Conservation (phyloP, 495 filamentous ascomycete genomes). For the Penicillium coffeae region DNA sequence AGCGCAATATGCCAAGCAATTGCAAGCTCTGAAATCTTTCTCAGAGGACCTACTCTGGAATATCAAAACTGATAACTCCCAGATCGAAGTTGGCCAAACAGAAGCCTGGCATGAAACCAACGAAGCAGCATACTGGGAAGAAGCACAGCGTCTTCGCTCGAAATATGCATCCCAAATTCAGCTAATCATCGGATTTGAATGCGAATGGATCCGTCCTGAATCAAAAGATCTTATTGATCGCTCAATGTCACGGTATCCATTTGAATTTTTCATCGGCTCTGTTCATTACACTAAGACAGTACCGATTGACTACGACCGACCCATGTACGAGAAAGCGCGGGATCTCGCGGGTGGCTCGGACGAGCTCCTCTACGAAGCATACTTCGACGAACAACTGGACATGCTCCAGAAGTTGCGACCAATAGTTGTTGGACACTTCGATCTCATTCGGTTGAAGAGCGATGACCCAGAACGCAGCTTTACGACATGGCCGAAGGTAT, state of each 20-base stretch:
- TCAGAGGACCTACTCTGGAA: background rate
- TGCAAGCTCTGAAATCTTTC: background rate
- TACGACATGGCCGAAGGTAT: conserved; percentile 55
- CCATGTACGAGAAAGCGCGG: conserved; percentile 63
- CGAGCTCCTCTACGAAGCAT: conserved; percentile 67
- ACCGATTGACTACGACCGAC: conserved; percentile 81
- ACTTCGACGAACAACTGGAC: conserved; percentile 80
- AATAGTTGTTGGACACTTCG: conserved; percentile 86
- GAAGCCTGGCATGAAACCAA: conserved; percentile 43
- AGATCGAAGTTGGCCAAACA: conserved; percentile 40
- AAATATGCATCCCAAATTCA: conserved; percentile 69
- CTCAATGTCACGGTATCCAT: conserved; percentile 55
- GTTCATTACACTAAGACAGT: conserved; percentile 82
- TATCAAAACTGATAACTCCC: no score
- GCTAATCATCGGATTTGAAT: conserved; percentile 86
- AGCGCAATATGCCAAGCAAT: background rate
- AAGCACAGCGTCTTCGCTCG: conserved; percentile 66
- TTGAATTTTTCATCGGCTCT: conserved; percentile 89
- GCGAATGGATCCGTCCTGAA: conserved; percentile 78
- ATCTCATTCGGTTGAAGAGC: conserved; percentile 79
- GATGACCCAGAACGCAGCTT: conserved; percentile 60
- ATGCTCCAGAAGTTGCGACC: conserved; percentile 76
- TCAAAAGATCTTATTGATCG: conserved; percentile 54
- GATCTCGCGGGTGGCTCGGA: conserved; percentile 58
- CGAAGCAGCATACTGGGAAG: conserved; percentile 66